Conservation (phyloP, 2,329 filamentous ascomycete genomes). For the Colletotrichum horii region DNA sequence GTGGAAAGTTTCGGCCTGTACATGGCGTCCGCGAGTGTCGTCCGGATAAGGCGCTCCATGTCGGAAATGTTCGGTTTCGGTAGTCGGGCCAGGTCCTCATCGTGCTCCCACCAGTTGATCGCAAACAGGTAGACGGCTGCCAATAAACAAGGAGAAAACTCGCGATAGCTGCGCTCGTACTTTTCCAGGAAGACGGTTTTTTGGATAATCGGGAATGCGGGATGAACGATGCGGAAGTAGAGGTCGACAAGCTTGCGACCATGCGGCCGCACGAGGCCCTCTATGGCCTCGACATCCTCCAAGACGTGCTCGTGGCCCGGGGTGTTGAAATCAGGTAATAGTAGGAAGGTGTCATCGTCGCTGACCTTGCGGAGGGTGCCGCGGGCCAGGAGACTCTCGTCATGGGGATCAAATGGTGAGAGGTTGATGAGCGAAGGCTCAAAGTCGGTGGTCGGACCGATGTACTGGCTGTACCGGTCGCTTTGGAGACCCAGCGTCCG, state of each 20-base stretch:
- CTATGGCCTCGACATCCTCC: conserved; percentile 74
- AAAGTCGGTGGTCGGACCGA: conserved; percentile 83
- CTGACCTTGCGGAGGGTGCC: conserved; percentile 77
- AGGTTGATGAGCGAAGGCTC: conserved; percentile 84
- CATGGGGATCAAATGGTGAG: conserved; percentile 79
- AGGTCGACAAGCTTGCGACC: conserved; percentile 79
- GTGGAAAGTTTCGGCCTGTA: conserved; percentile 83
- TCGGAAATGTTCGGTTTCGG: conserved; percentile 75
- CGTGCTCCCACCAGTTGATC: conserved; percentile 86
- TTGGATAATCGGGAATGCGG: conserved; percentile 82
- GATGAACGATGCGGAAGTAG: conserved; percentile 83
- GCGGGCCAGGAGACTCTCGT: conserved; percentile 76
- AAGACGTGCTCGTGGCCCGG: conserved; percentile 73
- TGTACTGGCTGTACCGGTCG: conserved; percentile 82
- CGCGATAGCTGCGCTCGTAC: conserved; percentile 73
- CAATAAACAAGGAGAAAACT: conserved; percentile 78
- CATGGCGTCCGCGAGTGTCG: conserved; percentile 77
- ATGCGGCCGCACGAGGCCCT: conserved; percentile 76
- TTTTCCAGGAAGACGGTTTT: conserved; percentile 82
- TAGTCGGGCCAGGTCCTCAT: conserved; percentile 66
- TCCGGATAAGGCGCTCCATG: conserved; percentile 75
- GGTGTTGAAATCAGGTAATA: conserved; percentile 76
- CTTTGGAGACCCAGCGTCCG: conserved; percentile 77
- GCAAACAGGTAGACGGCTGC: conserved; percentile 85
- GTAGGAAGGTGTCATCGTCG: conserved; percentile 78